Conservation (phyloP, 257 asterid genomes). For the Plectranthus barbatus region DNA sequence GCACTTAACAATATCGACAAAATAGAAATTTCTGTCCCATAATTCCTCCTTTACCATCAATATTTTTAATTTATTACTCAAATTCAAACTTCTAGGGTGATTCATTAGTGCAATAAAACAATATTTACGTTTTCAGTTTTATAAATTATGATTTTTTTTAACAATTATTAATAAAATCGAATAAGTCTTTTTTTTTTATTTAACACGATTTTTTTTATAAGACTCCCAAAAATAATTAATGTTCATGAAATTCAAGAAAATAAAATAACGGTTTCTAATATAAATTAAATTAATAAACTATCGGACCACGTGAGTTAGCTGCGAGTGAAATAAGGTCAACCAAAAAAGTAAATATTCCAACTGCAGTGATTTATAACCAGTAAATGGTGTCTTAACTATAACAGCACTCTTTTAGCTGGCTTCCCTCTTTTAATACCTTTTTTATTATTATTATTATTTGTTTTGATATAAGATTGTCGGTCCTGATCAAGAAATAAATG, state of each 20-base stretch:
- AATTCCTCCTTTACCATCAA: neutral
- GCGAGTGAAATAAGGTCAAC: neutral
- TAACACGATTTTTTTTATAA: no score
- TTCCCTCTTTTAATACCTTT: neutral
- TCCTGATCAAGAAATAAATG: neutral
- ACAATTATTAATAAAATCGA: no score
- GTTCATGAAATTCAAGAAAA: no score
- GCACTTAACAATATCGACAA: conserved; percentile 13
- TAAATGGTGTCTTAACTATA: conserved; percentile 1
- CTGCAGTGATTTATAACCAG: neutral
- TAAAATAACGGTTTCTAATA: no score
- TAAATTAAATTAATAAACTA: neutral
- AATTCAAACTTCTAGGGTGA: no score
- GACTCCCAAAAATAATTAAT: no score
- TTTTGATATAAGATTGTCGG: neutral
- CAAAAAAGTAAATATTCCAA: conserved; percentile 6
- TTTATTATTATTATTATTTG: no score
- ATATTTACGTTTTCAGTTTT: no score
- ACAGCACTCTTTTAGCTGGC: neutral
- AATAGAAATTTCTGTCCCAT: conserved; percentile 11
- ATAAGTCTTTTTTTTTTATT: no score
- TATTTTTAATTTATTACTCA: no score
- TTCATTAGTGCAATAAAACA: no score
- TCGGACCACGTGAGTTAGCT: conserved; percentile 1
- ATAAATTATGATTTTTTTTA: no score